Conservation (phyloP, 176 grass and related monocot genomes). For the Calamus simplicifolius region DNA sequence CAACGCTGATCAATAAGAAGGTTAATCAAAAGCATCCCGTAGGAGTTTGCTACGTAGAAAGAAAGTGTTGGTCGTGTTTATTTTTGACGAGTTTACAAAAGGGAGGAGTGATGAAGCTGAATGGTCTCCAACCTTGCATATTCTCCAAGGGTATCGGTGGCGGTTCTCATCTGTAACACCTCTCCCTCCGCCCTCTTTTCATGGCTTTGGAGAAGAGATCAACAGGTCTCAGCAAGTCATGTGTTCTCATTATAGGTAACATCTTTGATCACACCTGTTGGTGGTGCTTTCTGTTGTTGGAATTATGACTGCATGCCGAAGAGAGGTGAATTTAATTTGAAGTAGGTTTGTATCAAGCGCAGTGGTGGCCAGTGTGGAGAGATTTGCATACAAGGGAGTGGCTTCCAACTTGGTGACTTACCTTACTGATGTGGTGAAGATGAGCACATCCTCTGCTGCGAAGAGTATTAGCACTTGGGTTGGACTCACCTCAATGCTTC, state of each 20-base stretch:
- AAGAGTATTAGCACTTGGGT: slow-evolving; percentile 72
- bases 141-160: too few relatives aligned
- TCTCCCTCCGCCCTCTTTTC: neutral
- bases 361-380: slow-evolving; percentile 81
- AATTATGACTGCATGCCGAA: neutral
- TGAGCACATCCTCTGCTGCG: slow-evolving; percentile 77
- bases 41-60: too few relatives aligned
- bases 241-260: slow-evolving; percentile 75
- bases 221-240: slow-evolving; percentile 43
- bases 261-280: neutral
- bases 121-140: too few relatives aligned
- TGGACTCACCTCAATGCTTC: slow-evolving; percentile 79
- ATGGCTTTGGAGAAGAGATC: slow-evolving; percentile 22
- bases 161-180: too few relatives aligned
- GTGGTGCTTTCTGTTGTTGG: neutral
- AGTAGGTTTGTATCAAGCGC: neutral
- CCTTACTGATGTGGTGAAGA: slow-evolving; percentile 59
- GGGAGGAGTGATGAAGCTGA: too few relatives aligned
- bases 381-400: slow-evolving; percentile 90
- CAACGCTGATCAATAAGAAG: too few relatives aligned
- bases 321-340: neutral
- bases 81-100: too few relatives aligned
- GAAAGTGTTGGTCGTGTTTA: too few relatives aligned
- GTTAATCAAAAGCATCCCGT: too few relatives aligned
- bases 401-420: slow-evolving; percentile 84